Conservation (phyloP, 495 filamentous ascomycete species). For the Tuber indicum region DNA sequence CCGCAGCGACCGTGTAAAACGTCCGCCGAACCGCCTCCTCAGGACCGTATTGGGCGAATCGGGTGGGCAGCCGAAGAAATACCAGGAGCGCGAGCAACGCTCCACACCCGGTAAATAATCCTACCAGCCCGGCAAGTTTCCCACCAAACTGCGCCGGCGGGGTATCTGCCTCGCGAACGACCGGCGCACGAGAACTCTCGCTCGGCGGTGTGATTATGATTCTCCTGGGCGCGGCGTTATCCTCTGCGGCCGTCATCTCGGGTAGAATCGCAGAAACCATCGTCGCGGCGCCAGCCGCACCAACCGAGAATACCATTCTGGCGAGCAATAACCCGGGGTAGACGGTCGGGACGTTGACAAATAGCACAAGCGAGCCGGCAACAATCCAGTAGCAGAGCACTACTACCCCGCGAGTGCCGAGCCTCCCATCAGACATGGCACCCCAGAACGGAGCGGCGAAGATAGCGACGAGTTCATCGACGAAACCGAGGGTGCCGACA, state of each 20-base stretch:
- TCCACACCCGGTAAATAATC: slow-evolving; percentile 84
- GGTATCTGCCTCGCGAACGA: slow-evolving; percentile 18
- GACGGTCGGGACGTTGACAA: slow-evolving; percentile 78
- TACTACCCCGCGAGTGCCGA: slow-evolving; percentile 76
- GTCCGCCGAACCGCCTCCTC: slow-evolving; percentile 64
- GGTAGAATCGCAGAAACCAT: slow-evolving; percentile 97
- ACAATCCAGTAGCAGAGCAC: slow-evolving; percentile 74
- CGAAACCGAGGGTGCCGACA: slow-evolving; percentile 90
- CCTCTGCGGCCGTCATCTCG: slow-evolving; percentile 57
- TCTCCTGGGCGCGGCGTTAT: background rate
- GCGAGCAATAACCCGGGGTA: slow-evolving; percentile 84
- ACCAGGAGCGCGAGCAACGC: slow-evolving; percentile 72
- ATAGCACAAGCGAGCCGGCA: slow-evolving; percentile 64
- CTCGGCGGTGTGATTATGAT: slow-evolving; percentile 5
- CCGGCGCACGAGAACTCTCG: slow-evolving; percentile 20
- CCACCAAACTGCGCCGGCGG: slow-evolving; percentile 47
- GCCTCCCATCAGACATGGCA: slow-evolving; percentile 66
- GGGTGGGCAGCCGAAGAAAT: slow-evolving; percentile 80
- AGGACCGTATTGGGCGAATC: slow-evolving; percentile 60
- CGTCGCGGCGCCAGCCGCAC: slow-evolving; percentile 80
- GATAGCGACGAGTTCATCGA: slow-evolving; percentile 85
- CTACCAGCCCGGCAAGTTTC: slow-evolving; percentile 76
- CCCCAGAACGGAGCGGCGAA: slow-evolving; percentile 91
- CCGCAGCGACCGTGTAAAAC: slow-evolving; percentile 72
- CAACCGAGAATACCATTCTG: slow-evolving; percentile 79